These are phyloP conservation scores for Crithidia thermophila DNA, from an alignment of 208 protist species.

Conservation along the genomic window DNA sequence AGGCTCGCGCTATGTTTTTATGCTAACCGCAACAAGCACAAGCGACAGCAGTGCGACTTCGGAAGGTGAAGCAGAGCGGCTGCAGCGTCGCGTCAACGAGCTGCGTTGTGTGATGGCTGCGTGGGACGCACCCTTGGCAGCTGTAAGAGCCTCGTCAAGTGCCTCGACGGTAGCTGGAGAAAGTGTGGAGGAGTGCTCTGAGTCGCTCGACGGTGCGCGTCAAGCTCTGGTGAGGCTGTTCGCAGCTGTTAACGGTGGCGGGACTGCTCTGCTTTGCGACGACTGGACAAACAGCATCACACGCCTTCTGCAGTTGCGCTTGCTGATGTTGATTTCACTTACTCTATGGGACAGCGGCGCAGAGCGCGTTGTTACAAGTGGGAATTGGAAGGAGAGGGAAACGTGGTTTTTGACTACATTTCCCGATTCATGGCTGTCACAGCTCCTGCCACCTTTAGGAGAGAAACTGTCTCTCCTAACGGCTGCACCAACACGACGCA, in stretches of 20 bases:
- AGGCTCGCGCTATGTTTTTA: conserved; percentile 15
- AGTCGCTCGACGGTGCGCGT: background rate
- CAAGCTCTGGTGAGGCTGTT: background rate
- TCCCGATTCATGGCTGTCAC: background rate
- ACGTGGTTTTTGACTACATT: too few species aligned
- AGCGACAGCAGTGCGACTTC: background rate
- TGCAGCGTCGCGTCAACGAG: conserved; percentile 16
- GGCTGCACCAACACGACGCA: too few species aligned
- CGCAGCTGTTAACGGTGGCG: too few species aligned
- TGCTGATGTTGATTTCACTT: background rate
- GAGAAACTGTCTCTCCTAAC: too few species aligned
- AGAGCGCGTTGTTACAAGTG: too few species aligned
- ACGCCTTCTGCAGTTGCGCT: background rate
- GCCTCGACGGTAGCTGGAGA: background rate
- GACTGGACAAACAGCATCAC: too few species aligned
- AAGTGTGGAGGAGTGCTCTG: background rate
- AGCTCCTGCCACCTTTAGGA: background rate
- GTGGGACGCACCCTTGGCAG: conserved; percentile 1
- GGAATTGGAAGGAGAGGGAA: too few species aligned
- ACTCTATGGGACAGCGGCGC: background rate
- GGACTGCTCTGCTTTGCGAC: background rate
- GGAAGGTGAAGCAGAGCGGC: background rate
- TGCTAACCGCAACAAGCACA: background rate
- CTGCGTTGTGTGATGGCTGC: conserved; percentile 18
- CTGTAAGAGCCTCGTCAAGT: background rate